A percentile compares a stretch with the other conserved stretches of the same genome.
phyloP scores from a whole-genome alignment of 148 eudicot species.

The Rhododendron griersonianum region DNA sequence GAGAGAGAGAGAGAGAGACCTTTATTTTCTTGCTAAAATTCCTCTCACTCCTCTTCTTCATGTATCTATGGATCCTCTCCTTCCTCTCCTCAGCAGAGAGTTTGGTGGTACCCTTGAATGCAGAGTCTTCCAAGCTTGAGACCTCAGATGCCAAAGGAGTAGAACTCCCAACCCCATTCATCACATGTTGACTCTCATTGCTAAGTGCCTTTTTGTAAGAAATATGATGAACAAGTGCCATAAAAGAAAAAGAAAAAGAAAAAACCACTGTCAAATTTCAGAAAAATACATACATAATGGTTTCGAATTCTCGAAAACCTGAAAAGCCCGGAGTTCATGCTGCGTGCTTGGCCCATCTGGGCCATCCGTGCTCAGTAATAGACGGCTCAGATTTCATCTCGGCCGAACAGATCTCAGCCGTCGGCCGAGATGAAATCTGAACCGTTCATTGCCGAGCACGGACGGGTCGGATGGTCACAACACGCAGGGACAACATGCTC shows the following conservation, averaged over 20 bases:
- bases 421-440: too few species aligned
- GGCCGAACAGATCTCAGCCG: too few species aligned
- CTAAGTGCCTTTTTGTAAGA: slow-evolving; percentile 45
- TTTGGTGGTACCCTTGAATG: slow-evolving; percentile 65
- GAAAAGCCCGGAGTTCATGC: neutral
- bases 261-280: neutral
- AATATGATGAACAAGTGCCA: neutral
- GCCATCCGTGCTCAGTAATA: too few species aligned
- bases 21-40: slow-evolving; percentile 95
- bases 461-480: too few species aligned
- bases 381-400: too few species aligned
- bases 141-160: slow-evolving; percentile 63
- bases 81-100: slow-evolving; percentile 79
- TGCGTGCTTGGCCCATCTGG: too few species aligned
- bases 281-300: neutral
- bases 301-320: neutral
- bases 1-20: slow-evolving; percentile 31
- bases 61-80: slow-evolving; percentile 77
- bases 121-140: slow-evolving; percentile 66
- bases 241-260: too few species aligned
- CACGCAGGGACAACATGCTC: too few species aligned
- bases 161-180: slow-evolving; percentile 41
- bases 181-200: slow-evolving; percentile 62
- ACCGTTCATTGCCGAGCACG: too few species aligned
- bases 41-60: slow-evolving; percentile 86